phyloP scores from a whole-genome alignment of 1,284 basidiomycete genomes.

The Tetrapyrgos nigripes region DNA sequence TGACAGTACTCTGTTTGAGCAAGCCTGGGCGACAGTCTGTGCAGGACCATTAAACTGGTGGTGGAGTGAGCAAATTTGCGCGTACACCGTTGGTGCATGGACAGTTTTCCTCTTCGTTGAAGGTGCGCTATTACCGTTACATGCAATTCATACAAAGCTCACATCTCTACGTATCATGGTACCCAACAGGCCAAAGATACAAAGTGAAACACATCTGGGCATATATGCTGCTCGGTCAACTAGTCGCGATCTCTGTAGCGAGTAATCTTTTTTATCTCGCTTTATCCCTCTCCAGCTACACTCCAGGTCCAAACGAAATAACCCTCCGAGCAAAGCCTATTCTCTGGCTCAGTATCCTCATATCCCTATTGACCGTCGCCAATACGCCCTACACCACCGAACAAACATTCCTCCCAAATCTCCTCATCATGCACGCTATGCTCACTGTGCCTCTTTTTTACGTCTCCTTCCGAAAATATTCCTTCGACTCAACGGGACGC shows the following conservation, averaged over 20 bases:
- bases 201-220: constrained; percentile 65
- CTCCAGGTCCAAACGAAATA: constrained; percentile 12
- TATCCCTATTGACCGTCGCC: constrained; percentile 56
- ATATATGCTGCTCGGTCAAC: constrained; percentile 79
- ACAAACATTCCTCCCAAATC: constrained; percentile 62
- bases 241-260: constrained; percentile 77
- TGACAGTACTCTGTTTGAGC: constrained; percentile 68
- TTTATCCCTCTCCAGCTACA: constrained; percentile 46
- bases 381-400: constrained; percentile 56
- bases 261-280: constrained; percentile 71
- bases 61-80: constrained; percentile 75
- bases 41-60: constrained; percentile 63
- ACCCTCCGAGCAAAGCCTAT: constrained; percentile 26
- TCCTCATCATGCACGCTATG: constrained; percentile 69
- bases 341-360: constrained; percentile 52
- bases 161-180: background rate
- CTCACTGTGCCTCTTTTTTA: constrained; percentile 60
- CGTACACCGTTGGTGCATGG: constrained; percentile 71
- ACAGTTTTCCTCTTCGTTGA: constrained; percentile 63
- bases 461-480: constrained; percentile 9
- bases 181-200: constrained; percentile 45
- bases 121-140: constrained; percentile 52
- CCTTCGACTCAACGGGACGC: constrained; percentile 5
- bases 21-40: constrained; percentile 52
- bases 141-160: too few relatives aligned